Base-by-base conservation (phyloP, 148 eudicot species). In the Talinum fruticosum region DNA sequence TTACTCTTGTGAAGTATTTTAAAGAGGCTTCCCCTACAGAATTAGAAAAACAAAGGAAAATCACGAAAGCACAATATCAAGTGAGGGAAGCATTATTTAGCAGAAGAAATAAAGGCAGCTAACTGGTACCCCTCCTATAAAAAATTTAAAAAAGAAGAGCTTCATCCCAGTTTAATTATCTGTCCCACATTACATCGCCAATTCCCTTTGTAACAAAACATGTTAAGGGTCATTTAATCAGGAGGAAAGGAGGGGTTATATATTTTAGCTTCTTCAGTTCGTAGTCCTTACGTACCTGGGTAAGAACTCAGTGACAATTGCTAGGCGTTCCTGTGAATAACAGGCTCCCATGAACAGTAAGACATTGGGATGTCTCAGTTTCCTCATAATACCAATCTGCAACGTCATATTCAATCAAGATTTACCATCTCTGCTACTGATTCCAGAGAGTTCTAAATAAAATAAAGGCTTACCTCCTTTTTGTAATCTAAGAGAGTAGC, bases 321-420 rank as follows among this genome's bases (percentile, higher is more conserved):
- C 97, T 47, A 89, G 89, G 67, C 85, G 89, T 61, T 91, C 94
- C 34, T 87, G 82, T 32, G 94, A 87, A 80, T 79, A 94, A 41
- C 88, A 88, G 28, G 97, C 92, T 78, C 94, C 98, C 98, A 94
- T 90, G 81, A 91, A 94, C 76, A 94, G 82, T 83, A 94, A 77
- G 19, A 94, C 97, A 84, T 94, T 94, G 61, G 98, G 98, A 84
- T 94, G 98, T 75, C 98, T 87, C 37, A 94, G 82, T 74, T 83
- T 88, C 71, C 91, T 85, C 97, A 94, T 94, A 69, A 91, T 90
- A 79, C 86, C 76, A 78, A 94, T 89, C 97, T 94, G 89, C 76
- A 76, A 57, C 33, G 66, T 35, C 67, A 79, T 34, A 16, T 36
- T 74, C 30, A n/a, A 47, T 33, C 33, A 62, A 8, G 62, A 24